Base-by-base conservation (phyloP, 257 asterid genomes). In the Gentiana macrophylla region DNA sequence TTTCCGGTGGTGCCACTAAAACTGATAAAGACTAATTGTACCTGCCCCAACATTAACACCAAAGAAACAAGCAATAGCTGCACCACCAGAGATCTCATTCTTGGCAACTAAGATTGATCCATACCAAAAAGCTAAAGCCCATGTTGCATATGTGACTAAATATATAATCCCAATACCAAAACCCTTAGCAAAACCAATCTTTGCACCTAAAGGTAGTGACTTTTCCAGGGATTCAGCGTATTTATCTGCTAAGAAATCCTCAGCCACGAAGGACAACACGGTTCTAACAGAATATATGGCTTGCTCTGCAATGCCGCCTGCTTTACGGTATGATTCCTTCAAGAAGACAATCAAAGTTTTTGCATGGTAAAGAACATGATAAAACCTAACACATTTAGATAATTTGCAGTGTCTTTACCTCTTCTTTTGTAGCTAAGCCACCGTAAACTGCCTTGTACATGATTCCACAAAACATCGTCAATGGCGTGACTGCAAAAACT, bases 111-210 rank as follows among this genome's bases (percentile, higher is more conserved):
- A 68, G 65, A 84, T 68, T 53, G 94, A 75, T 35, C 96, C 96
- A 4, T 87, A 87, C 93, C 94, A 87, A 67, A 87, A 87, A 52
- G 96, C 94, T 72, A 87, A 69, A n/a, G 94, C 96, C 94, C 96
- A 87, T 12, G 96, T 87, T 1, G 86, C 75, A 57, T 84, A 87
- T 1, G 94, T 82, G 15, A 87, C 92, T 34, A 87, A 69, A 64
- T 87, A 87, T 32, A 87, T 87, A 41, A 87, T 82, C 48, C 96
- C 96, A 49, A 87, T 70, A 47, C 96, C 96, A 1, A 71, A 74
- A 50, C 96, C 94, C 64, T 87, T 87, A 6, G 96, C 94, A 52
- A 87, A 87, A 44, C 96, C 96, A 35, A 87, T 67, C 59, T 75
- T 87, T 50, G 68, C 74, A 47, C 94, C 96, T 50, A 80, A 54